Evolutionary conservation across 164 flowering plant genomes (phyloP).

Genomic region (Tinospora cordifolia): DNA sequence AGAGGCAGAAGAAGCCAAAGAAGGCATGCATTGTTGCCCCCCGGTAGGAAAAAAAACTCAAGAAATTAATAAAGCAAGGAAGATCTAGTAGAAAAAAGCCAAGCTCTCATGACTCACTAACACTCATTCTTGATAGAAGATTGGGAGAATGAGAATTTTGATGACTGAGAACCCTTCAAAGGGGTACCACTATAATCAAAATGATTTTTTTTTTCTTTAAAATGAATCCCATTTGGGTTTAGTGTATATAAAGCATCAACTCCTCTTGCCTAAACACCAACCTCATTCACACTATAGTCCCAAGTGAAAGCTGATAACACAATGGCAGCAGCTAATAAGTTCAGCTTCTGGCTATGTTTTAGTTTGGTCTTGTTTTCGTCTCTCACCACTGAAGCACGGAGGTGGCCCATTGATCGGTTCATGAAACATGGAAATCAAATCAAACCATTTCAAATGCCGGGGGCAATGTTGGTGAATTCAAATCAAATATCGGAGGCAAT

Average conservation of each 20-base stretch:
- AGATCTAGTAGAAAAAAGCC: not conserved
- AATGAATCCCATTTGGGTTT: too few species aligned
- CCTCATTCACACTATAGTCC: too few species aligned
- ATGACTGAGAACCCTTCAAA: not conserved
- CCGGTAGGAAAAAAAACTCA: not conserved
- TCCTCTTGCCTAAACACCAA: too few species aligned
- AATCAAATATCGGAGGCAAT: not conserved
- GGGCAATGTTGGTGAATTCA: too few species aligned
- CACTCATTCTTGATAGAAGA: not conserved
- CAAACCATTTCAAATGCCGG: not conserved
- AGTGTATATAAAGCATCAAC: too few species aligned
- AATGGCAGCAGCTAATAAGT: too few species aligned
- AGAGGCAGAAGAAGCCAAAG: not conserved
- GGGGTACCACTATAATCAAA: too few species aligned
- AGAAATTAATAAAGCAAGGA: not conserved
- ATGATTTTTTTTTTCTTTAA: too few species aligned
- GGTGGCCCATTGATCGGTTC: not conserved
- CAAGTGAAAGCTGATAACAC: constrained; percentile 13
- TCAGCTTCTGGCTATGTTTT: constrained; percentile 20
- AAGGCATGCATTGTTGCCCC: not conserved
- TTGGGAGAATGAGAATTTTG: not conserved
- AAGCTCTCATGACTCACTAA: not conserved
- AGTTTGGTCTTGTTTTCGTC: constrained; percentile 12
- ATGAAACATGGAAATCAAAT: not conserved
- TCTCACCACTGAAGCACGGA: constrained; percentile 14